A percentile compares a stretch with the other conserved stretches of the same genome.
Evolutionary conservation across 192 early-diverging fungal genomes (phyloP).

Genomic region (Coemansia sp.): DNA sequence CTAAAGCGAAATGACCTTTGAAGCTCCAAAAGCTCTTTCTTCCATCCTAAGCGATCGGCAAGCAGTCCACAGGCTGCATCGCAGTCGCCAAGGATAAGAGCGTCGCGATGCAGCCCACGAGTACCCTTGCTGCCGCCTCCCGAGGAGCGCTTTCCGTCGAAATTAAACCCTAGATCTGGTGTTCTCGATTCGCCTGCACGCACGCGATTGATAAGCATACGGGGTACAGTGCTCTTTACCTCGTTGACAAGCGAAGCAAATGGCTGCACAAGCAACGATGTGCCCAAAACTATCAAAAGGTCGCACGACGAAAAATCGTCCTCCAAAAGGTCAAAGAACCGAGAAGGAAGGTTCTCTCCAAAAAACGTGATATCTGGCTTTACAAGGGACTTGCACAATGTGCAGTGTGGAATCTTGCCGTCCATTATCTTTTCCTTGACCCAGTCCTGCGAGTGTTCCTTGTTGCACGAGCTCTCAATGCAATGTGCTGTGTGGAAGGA

Average conservation of each 20-base stretch:
- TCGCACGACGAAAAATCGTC: conserved; percentile 79
- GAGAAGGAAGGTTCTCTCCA: conserved; percentile 80
- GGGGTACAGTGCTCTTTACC: conserved; percentile 65
- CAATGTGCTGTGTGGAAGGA: conserved; percentile 84
- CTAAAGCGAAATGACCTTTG: conserved; percentile 12
- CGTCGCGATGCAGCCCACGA: conserved; percentile 65
- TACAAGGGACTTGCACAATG: conserved; percentile 64
- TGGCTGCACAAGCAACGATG: conserved; percentile 85
- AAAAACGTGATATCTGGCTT: conserved; percentile 98
- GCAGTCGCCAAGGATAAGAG: conserved; percentile 76
- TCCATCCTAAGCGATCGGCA: conserved; percentile 73
- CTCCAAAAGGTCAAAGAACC: conserved; percentile 62
- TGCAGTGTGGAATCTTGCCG: conserved; percentile 69
- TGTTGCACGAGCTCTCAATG: conserved; percentile 49
- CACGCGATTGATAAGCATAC: conserved; percentile 90
- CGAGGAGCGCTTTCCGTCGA: conserved; percentile 61
- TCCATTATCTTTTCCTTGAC: conserved; percentile 56
- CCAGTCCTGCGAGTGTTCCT: conserved; percentile 45
- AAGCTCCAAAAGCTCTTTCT: conserved; percentile 46
- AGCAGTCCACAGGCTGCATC: conserved; percentile 73
- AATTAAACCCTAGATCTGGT: conserved; percentile 69
- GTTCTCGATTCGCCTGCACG: conserved; percentile 63
- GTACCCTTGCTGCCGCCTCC: conserved; percentile 4
- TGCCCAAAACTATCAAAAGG: conserved; percentile 91
- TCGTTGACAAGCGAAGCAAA: conserved; percentile 77